These are phyloP conservation scores for Fragaria vesca DNA, from an alignment of 306 rosid species.

Conservation along the genomic window DNA sequence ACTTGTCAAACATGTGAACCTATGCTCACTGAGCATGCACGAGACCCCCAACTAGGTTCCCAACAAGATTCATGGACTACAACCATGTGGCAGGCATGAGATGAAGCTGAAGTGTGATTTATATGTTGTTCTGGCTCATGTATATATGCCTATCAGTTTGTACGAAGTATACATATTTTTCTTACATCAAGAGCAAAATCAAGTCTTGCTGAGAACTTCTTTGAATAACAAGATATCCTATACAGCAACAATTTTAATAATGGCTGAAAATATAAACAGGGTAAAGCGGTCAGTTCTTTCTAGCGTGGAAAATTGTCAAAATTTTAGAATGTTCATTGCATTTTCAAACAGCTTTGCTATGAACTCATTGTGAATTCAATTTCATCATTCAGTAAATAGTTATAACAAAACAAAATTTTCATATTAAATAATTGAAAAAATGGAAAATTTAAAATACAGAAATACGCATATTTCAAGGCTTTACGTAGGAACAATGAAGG, in stretches of 20 bases:
- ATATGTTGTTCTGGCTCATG: constrained; percentile 15
- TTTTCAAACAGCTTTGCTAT: background rate
- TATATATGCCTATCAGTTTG: background rate
- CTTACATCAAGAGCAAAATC: background rate
- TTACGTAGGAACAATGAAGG: background rate
- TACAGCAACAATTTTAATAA: background rate
- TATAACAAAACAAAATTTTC: background rate
- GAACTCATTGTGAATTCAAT: background rate
- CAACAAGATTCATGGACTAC: constrained; percentile 31
- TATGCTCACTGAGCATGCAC: constrained; percentile 47
- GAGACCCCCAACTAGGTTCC: constrained; percentile 33
- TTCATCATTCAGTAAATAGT: background rate
- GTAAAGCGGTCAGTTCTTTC: background rate
- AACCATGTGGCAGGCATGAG: constrained; percentile 35
- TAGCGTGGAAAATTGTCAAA: background rate
- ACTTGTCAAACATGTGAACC: constrained; percentile 49
- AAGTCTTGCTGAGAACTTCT: constrained; percentile 8
- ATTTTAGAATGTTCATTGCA: background rate
- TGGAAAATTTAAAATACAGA: background rate
- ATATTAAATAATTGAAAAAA: background rate
- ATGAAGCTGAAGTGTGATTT: constrained; percentile 27
- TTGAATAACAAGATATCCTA: background rate
- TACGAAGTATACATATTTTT: background rate
- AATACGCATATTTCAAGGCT: background rate
- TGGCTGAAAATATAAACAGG: background rate